A percentile compares a stretch with the other conserved stretches of the same genome.
phyloP scores from a whole-genome alignment of 352 stramenopile genomes.

The Phytophthora cryptogea region DNA sequence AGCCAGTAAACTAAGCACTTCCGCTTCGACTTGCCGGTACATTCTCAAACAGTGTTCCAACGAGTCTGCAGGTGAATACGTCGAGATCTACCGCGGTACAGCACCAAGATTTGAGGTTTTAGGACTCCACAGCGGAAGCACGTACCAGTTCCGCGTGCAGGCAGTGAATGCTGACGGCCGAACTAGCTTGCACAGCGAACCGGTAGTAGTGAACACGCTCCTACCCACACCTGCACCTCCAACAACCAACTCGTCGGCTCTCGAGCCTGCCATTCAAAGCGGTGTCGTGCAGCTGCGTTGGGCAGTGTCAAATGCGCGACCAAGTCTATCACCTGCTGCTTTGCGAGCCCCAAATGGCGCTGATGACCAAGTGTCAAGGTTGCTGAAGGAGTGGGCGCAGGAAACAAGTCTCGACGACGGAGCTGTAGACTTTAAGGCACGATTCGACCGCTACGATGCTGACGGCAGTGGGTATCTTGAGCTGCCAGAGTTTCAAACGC shows the following conservation, averaged over 20 bases:
- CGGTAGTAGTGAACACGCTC: constrained; percentile 85
- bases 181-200: constrained; percentile 68
- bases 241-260: constrained; percentile 22
- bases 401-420: constrained; percentile 79
- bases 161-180: constrained; percentile 79
- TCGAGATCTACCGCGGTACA: constrained; percentile 84
- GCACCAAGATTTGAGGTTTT: constrained; percentile 76
- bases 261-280: constrained; percentile 34
- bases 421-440: constrained; percentile 69
- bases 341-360: constrained; percentile 45
- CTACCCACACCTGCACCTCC: constrained; percentile 71
- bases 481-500: constrained; percentile 82
- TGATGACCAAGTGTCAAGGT: constrained; percentile 64
- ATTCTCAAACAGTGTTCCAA: constrained; percentile 89
- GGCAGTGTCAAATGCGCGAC: constrained; percentile 39
- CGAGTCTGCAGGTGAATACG: constrained; percentile 79
- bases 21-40: constrained; percentile 54
- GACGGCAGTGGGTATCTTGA: constrained; percentile 80
- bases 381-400: constrained; percentile 87
- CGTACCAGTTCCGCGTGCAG: constrained; percentile 91
- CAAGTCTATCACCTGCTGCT: constrained; percentile 58
- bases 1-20: constrained; percentile 8
- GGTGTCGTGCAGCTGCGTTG: constrained; percentile 59
- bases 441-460: constrained; percentile 76
- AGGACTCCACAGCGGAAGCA: constrained; percentile 75